phyloP scores from a whole-genome alignment of 176 grass and related monocot genomes.

The Avena insularis region DNA sequence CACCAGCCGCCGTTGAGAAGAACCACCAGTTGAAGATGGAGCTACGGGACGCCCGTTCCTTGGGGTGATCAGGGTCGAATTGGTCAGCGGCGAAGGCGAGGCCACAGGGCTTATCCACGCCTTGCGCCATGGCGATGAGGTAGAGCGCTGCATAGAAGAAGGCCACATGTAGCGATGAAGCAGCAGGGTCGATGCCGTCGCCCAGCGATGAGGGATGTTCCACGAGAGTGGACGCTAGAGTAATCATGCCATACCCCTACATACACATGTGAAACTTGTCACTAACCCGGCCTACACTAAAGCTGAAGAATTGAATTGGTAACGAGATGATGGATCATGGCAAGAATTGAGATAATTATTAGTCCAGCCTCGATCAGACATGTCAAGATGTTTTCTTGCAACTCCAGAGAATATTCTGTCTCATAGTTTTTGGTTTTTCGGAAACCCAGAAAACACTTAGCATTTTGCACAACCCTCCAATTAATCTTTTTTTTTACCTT shows the following conservation, averaged over 20 bases:
- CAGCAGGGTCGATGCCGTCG: background rate
- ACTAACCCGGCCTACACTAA: background rate
- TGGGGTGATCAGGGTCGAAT: background rate
- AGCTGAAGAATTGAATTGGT: background rate
- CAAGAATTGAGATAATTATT: no score
- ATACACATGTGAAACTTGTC: background rate
- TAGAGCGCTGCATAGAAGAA: background rate
- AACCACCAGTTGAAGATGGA: background rate
- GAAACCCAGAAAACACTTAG: no score
- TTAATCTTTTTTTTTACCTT: no score
- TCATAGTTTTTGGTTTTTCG: no score
- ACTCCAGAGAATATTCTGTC: no score
- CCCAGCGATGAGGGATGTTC: background rate
- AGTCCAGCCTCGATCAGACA: no score
- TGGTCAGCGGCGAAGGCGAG: background rate
- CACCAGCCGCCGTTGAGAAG: background rate
- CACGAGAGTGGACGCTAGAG: background rate
- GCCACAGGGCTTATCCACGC: background rate
- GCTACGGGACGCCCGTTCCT: background rate
- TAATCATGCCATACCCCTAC: background rate
- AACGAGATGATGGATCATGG: background rate
- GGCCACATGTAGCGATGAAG: background rate
- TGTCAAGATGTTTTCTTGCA: no score
- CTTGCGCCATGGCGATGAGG: background rate
- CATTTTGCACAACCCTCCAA: no score